A percentile compares a stretch with the other conserved stretches of the same genome.
phyloP scores from a whole-genome alignment of 345 rosid genomes.

The Euphorbia lathyris region DNA sequence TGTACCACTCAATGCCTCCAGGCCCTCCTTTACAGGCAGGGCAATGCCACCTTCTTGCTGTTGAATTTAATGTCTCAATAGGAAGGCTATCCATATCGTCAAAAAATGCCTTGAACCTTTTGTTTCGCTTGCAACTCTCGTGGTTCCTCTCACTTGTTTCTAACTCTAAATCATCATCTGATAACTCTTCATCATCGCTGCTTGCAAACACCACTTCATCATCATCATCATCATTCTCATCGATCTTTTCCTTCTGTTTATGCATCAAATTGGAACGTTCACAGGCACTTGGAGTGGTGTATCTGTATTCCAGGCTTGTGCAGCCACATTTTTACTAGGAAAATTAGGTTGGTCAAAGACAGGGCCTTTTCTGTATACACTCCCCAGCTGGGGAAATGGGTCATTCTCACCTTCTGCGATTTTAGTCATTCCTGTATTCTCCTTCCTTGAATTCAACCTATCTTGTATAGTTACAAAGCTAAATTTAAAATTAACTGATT shows the following conservation, averaged over 20 bases:
- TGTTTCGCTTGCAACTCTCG: neutral
- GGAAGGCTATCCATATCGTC: neutral
- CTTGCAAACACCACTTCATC: neutral
- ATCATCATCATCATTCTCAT: neutral
- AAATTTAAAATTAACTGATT: too few species aligned
- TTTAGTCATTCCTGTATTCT: too few species aligned
- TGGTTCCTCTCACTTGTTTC: neutral
- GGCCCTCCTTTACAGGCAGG: constrained; percentile 23
- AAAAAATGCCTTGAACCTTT: constrained; percentile 16
- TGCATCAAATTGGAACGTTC: constrained; percentile 3
- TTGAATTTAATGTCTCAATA: constrained; percentile 12
- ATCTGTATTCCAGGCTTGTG: neutral
- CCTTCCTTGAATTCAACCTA: too few species aligned
- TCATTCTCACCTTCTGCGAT: constrained; percentile 2
- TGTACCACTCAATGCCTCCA: constrained; percentile 24
- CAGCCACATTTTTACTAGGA: neutral
- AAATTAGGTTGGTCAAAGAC: neutral
- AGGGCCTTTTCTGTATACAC: constrained; percentile 7
- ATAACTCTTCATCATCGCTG: constrained; percentile 15
- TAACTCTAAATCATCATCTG: constrained; percentile 8
- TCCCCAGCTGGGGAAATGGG: constrained; percentile 18
- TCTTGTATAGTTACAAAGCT: too few species aligned
- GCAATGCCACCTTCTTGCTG: constrained; percentile 18
- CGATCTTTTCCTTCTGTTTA: neutral
- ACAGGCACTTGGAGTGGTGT: constrained; percentile 8